Evolutionary conservation across 1,284 basidiomycete genomes (phyloP).

Genomic region (Fomitopsis schrenkii): DNA sequence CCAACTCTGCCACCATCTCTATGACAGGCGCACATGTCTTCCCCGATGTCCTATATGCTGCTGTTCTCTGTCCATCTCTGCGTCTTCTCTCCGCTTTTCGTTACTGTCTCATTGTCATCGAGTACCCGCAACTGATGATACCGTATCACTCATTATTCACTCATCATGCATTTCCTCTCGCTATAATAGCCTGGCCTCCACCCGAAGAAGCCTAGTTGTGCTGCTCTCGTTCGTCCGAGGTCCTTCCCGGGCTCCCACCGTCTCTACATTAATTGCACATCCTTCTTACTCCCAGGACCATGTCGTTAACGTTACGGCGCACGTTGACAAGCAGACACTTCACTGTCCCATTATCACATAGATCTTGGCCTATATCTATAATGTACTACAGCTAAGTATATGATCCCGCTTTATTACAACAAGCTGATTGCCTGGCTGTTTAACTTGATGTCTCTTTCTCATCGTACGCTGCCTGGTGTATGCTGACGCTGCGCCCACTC

Average conservation of each 20-base stretch:
- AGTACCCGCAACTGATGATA: slow-evolving; percentile 29
- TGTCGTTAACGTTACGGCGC: neutral
- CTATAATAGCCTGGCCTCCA: slow-evolving; percentile 17
- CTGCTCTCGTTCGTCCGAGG: slow-evolving; percentile 15
- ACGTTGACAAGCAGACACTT: slow-evolving; percentile 5
- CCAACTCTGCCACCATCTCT: slow-evolving; percentile 24
- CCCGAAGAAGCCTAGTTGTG: slow-evolving; percentile 22
- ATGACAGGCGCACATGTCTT: slow-evolving; percentile 13
- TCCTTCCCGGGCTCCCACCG: slow-evolving; percentile 10
- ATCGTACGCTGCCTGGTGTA: slow-evolving; percentile 89
- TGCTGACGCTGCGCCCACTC: slow-evolving; percentile 91
- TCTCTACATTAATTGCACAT: slow-evolving; percentile 16
- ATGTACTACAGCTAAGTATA: slow-evolving; percentile 25
- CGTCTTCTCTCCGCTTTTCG: slow-evolving; percentile 1
- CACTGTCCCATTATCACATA: slow-evolving; percentile 22
- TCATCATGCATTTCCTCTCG: slow-evolving; percentile 24
- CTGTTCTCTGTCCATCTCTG: slow-evolving; percentile 12
- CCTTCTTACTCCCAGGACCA: slow-evolving; percentile 8
- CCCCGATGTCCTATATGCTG: slow-evolving; percentile 25
- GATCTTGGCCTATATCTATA: slow-evolving; percentile 28
- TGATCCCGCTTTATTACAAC: slow-evolving; percentile 3
- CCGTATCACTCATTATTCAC: slow-evolving; percentile 31
- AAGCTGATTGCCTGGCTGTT: neutral
- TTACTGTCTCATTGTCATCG: slow-evolving; percentile 18
- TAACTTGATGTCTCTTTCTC: slow-evolving; percentile 19